phyloP scores from a whole-genome alignment of 108 stramenopile species.

The Nitzschia sp. region DNA sequence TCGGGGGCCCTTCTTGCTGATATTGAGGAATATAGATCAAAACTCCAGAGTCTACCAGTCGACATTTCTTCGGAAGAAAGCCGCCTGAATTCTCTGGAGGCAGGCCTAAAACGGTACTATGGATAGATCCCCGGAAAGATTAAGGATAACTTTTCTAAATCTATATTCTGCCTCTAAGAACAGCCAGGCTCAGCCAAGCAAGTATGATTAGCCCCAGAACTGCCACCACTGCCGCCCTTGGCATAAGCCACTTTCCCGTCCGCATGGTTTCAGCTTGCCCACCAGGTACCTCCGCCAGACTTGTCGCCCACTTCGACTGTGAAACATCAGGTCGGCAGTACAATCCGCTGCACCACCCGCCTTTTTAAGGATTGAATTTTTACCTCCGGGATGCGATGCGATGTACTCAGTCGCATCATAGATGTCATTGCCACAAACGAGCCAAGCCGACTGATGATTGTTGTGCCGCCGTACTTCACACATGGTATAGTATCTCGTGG shows the following conservation, averaged over 20 bases:
- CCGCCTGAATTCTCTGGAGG: slow-evolving; percentile 9
- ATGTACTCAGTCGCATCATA: slow-evolving; percentile 84
- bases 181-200: too few species aligned
- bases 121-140: background rate
- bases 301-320: slow-evolving; percentile 54
- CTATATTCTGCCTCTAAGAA: background rate
- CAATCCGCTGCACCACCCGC: slow-evolving; percentile 72
- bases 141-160: background rate
- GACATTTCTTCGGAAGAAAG: slow-evolving; percentile 16
- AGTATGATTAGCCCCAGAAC: slow-evolving; percentile 29
- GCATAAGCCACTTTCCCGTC: background rate
- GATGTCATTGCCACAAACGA: slow-evolving; percentile 69
- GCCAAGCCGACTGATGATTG: slow-evolving; percentile 68
- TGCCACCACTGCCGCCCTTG: slow-evolving; percentile 39
- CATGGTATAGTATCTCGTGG: slow-evolving; percentile 20
- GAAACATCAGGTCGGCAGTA: slow-evolving; percentile 69
- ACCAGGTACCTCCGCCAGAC: slow-evolving; percentile 59
- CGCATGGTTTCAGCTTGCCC: slow-evolving; percentile 38
- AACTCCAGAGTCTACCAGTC: slow-evolving; percentile 37
- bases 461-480: slow-evolving; percentile 74
- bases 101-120: background rate
- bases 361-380: slow-evolving; percentile 58
- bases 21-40: slow-evolving; percentile 47
- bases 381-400: slow-evolving; percentile 72
- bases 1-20: slow-evolving; percentile 37